Evolutionary conservation across 2,329 filamentous ascomycete species (phyloP).

Genomic region (Pestalotiopsis sp.): DNA sequence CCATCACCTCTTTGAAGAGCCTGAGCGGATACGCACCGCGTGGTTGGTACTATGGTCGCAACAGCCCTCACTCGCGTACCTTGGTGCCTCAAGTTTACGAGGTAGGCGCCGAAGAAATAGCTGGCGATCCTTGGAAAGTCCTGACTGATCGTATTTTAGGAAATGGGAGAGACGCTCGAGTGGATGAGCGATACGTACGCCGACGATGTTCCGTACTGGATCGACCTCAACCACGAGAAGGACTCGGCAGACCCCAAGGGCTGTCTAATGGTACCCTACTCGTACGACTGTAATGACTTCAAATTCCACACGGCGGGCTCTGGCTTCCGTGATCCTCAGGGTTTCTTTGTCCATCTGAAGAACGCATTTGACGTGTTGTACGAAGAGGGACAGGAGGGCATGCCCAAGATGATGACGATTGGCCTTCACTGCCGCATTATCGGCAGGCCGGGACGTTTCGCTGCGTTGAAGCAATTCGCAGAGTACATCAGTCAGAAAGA

Average conservation of each 20-base stretch:
- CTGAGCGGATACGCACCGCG: constrained; percentile 45
- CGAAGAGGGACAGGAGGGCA: constrained; percentile 46
- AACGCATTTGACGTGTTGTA: constrained; percentile 55
- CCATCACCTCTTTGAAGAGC: constrained; percentile 39
- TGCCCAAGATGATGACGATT: constrained; percentile 59
- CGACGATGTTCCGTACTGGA: constrained; percentile 57
- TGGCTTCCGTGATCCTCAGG: constrained; percentile 44
- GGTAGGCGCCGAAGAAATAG: constrained; percentile 19
- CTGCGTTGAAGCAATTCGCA: constrained; percentile 51
- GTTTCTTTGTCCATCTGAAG: constrained; percentile 47
- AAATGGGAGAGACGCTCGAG: constrained; percentile 50
- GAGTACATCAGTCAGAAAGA: constrained; percentile 44
- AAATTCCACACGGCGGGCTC: constrained; percentile 38
- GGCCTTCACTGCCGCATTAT: constrained; percentile 39
- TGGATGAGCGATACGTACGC: constrained; percentile 53
- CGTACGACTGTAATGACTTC: constrained; percentile 57
- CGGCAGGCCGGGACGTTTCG: constrained; percentile 51
- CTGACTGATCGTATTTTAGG: background rate
- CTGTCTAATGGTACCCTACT: constrained; percentile 54
- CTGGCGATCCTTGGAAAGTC: too few relatives aligned
- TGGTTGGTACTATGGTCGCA: constrained; percentile 51
- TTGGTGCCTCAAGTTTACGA: constrained; percentile 49
- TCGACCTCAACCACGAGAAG: constrained; percentile 50
- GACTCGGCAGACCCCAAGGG: constrained; percentile 40
- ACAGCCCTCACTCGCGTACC: constrained; percentile 42